Evolutionary conservation across 2,329 filamentous ascomycete genomes (phyloP).

Genomic region (Microdochium bolleyi): DNA sequence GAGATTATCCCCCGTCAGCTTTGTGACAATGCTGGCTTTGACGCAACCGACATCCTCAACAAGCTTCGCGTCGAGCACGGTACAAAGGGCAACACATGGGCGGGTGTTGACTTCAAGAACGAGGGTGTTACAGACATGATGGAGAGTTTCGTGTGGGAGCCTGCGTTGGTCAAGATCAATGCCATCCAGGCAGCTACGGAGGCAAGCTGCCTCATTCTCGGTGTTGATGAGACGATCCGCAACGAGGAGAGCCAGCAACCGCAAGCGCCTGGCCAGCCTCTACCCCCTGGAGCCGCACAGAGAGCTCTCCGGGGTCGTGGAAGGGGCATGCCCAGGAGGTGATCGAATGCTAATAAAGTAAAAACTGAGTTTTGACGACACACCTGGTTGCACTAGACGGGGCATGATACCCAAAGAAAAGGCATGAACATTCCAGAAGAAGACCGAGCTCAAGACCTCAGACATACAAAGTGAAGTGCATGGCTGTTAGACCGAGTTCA

Average conservation of each 20-base stretch:
- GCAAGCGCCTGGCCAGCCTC: conserved; percentile 67
- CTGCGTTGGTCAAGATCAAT: conserved; percentile 91
- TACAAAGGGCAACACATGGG: conserved; percentile 78
- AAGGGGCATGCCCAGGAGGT: conserved; percentile 83
- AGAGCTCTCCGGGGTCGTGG: conserved; percentile 77
- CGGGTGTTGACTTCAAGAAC: conserved; percentile 87
- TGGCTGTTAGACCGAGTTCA: too few relatives aligned
- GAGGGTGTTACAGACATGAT: conserved; percentile 94
- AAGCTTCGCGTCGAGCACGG: conserved; percentile 92
- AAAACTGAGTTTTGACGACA: not conserved
- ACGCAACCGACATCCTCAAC: conserved; percentile 97
- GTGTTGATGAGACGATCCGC: conserved; percentile 96
- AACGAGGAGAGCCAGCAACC: conserved; percentile 89
- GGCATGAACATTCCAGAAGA: not conserved
- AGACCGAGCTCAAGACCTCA: not conserved
- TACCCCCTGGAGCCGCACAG: conserved; percentile 80
- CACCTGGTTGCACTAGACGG: not conserved
- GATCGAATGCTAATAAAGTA: not conserved
- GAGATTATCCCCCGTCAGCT: conserved; percentile 95
- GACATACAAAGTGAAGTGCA: not conserved
- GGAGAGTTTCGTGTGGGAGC: conserved; percentile 95
- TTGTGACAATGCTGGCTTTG: conserved; percentile 97
- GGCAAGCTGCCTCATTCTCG: conserved; percentile 88
- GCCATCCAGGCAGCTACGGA: conserved; percentile 94
- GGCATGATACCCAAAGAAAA: conserved; percentile 3